A percentile compares a stretch with the other conserved stretches of the same genome.
Evolutionary conservation across 139 green algal species (phyloP).

Genomic region (Astrephomene gubernaculifera): DNA sequence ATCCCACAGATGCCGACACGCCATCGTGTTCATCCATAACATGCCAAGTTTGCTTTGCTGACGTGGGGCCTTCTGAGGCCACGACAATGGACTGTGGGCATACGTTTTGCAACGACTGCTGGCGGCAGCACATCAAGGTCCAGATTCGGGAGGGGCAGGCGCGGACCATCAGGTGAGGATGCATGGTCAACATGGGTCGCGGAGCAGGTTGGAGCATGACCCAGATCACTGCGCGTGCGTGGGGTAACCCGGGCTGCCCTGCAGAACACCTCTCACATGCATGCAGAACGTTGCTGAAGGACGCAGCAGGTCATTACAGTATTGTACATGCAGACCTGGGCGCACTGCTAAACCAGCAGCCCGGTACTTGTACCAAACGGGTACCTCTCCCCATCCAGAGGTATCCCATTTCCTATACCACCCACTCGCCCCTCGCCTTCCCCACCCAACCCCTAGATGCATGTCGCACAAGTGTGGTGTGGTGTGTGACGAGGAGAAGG

Average conservation of each 20-base stretch:
- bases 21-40: neutral
- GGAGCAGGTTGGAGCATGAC: too few species aligned
- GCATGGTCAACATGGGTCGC: neutral
- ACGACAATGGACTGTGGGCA: slow-evolving; percentile 88
- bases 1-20: neutral
- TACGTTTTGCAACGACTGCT: slow-evolving; percentile 91
- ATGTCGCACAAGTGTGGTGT: slow-evolving; percentile 84
- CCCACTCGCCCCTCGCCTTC: neutral
- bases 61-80: slow-evolving; percentile 43
- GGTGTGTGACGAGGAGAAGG: slow-evolving; percentile 82
- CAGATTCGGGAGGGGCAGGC: slow-evolving; percentile 54
- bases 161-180: slow-evolving; percentile 42
- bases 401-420: neutral
- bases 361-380: too few species aligned
- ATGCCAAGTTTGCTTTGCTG: slow-evolving; percentile 68
- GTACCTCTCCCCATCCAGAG: neutral
- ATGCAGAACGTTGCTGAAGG: too few species aligned
- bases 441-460: slow-evolving; percentile 56
- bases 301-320: too few species aligned
- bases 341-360: too few species aligned
- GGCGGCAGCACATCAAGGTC: slow-evolving; percentile 79
- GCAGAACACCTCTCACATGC: too few species aligned
- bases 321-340: too few species aligned
- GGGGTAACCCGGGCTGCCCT: too few species aligned
- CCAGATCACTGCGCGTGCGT: too few species aligned